phyloP scores from a whole-genome alignment of 129 eudicot genomes.

The Artemisia annua region DNA sequence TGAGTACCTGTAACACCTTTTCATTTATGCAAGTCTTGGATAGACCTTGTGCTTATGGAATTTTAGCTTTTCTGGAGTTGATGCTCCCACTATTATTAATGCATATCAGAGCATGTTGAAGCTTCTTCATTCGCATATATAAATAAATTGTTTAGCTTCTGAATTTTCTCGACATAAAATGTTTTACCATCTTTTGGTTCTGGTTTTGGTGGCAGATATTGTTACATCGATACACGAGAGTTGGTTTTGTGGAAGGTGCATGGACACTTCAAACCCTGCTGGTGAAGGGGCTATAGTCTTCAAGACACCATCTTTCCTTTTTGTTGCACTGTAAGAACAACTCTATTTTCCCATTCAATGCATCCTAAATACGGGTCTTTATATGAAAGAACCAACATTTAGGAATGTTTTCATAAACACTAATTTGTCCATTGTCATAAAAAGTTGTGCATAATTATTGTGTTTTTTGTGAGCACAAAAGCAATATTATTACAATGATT shows the following conservation, averaged over 20 bases:
- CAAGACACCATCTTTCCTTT: slow-evolving; percentile 81
- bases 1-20: slow-evolving; percentile 5
- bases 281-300: slow-evolving; percentile 95
- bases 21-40: background rate
- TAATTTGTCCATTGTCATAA: too few species aligned
- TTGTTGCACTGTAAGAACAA: slow-evolving; percentile 72
- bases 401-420: too few species aligned
- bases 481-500: too few species aligned
- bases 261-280: slow-evolving; percentile 71
- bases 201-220: slow-evolving; percentile 72
- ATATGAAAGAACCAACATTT: too few species aligned
- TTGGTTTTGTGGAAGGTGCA: slow-evolving; percentile 88
- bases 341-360: background rate
- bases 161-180: slow-evolving; percentile 5
- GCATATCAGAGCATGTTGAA: background rate
- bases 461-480: too few species aligned
- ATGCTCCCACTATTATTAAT: too few species aligned
- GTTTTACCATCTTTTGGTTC: slow-evolving; percentile 1
- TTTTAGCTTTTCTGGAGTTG: background rate
- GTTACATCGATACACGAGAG: slow-evolving; percentile 91
- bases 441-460: too few species aligned
- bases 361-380: background rate
- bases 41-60: background rate
- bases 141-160: background rate
- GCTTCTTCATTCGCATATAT: background rate